Evolutionary conservation across 1,284 basidiomycete genomes (phyloP).

Genomic region (Phylloporus sp.): DNA sequence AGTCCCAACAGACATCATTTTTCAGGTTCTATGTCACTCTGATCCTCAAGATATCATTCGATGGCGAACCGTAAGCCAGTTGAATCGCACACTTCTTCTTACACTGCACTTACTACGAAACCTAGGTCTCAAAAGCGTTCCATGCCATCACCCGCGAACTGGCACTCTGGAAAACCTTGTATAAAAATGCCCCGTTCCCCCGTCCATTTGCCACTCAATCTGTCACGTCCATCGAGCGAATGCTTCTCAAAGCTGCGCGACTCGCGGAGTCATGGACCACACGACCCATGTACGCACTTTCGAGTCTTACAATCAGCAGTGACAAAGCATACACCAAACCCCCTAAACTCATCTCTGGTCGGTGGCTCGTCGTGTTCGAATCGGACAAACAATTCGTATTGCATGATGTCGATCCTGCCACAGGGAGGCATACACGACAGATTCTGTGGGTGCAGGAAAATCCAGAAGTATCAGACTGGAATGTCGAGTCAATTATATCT

Average conservation of each 20-base stretch:
- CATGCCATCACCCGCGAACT: background rate
- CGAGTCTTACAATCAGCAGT: background rate
- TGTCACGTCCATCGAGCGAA: background rate
- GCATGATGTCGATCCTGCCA: background rate
- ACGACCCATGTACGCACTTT: background rate
- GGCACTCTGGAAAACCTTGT: constrained; percentile 10
- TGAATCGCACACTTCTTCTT: background rate
- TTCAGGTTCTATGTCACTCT: background rate
- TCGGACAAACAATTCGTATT: background rate
- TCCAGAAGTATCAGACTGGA: background rate
- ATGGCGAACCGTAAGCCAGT: background rate
- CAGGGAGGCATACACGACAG: background rate
- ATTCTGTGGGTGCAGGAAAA: background rate
- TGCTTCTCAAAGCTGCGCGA: background rate
- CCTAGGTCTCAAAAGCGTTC: constrained; percentile 8
- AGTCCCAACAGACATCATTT: background rate
- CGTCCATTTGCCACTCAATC: constrained; percentile 2
- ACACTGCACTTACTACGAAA: background rate
- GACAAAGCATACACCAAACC: background rate
- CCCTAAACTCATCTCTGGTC: background rate
- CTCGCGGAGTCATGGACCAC: constrained; percentile 16
- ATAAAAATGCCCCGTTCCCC: background rate
- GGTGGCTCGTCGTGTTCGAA: constrained; percentile 4
- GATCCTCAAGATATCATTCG: constrained; percentile 1
- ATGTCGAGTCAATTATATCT: background rate